A percentile compares a stretch with the other conserved stretches of the same genome.
Conservation (phyloP, 805 yeast species). For the Jamesozyma lodderae region DNA sequence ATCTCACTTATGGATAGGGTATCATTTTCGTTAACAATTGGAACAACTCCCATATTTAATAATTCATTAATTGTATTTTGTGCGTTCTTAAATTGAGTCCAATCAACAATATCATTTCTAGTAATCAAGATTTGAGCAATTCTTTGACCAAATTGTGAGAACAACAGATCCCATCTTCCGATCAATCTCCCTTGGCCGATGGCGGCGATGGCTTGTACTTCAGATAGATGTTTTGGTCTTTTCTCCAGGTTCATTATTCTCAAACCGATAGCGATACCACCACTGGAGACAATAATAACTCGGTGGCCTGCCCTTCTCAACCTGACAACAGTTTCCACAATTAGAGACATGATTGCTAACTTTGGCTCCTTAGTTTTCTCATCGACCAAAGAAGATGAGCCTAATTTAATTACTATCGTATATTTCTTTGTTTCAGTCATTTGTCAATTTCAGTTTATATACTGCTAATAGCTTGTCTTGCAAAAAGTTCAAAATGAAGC, state of each 20-base stretch:
- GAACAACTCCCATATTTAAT: slow-evolving; percentile 81
- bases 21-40: slow-evolving; percentile 95
- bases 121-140: slow-evolving; percentile 90
- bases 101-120: slow-evolving; percentile 84
- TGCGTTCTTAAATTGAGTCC: slow-evolving; percentile 87
- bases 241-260: slow-evolving; percentile 55
- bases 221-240: slow-evolving; percentile 71
- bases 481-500: too few species aligned
- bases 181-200: slow-evolving; percentile 91
- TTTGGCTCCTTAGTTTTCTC: slow-evolving; percentile 83
- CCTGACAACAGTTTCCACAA: slow-evolving; percentile 86
- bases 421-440: slow-evolving; percentile 19
- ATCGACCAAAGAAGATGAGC: slow-evolving; percentile 92
- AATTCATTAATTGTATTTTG: slow-evolving; percentile 78
- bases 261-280: slow-evolving; percentile 94
- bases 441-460: too few species aligned
- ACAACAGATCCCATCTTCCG: slow-evolving; percentile 84
- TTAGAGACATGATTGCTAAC: slow-evolving; percentile 80
- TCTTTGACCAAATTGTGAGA: slow-evolving; percentile 75
- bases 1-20: slow-evolving; percentile 90
- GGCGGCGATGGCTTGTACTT: slow-evolving; percentile 89
- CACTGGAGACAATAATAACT: slow-evolving; percentile 85
- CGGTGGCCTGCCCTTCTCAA: slow-evolving; percentile 75
- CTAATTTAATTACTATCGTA: slow-evolving; percentile 50
- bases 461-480: not conserved